These are phyloP conservation scores for Botrytis aclada DNA, from an alignment of 2,329 filamentous ascomycete genomes.

Conservation along the genomic window DNA sequence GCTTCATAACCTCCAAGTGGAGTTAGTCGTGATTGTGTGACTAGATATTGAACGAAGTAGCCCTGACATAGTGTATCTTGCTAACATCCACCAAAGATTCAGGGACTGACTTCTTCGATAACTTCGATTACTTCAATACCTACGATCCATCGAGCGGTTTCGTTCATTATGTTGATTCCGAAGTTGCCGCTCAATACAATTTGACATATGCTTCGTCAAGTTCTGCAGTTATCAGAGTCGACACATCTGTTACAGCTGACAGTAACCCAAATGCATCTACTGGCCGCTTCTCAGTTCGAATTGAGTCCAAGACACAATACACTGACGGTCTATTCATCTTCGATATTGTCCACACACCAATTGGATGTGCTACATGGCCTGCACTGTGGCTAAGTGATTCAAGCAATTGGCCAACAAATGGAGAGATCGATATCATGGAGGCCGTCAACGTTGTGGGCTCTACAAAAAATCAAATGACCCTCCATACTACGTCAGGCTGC, in stretches of 20 bases:
- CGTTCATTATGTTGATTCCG: constrained; percentile 44
- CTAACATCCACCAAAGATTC: constrained; percentile 31
- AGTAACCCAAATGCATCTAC: constrained; percentile 54
- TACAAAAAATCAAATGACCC: constrained; percentile 44
- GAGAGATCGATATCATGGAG: constrained; percentile 57
- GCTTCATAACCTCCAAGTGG: background rate
- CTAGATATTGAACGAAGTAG: background rate
- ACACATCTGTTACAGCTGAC: constrained; percentile 52
- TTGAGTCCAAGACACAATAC: constrained; percentile 55
- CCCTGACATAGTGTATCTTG: background rate
- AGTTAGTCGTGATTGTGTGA: background rate
- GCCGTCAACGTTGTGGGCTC: constrained; percentile 45
- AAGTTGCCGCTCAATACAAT: constrained; percentile 45
- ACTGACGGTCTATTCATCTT: constrained; percentile 54
- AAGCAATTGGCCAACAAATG: constrained; percentile 57
- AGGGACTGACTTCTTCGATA: constrained; percentile 44
- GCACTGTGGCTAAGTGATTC: constrained; percentile 63
- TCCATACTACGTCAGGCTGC: constrained; percentile 48
- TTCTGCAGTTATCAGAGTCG: constrained; percentile 57
- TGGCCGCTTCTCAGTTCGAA: constrained; percentile 45
- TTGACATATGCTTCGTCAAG: constrained; percentile 56
- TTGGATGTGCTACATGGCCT: constrained; percentile 51
- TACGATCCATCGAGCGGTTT: constrained; percentile 46
- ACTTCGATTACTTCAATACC: constrained; percentile 45
- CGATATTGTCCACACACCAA: constrained; percentile 59